A percentile compares a stretch with the other conserved stretches of the same genome.
Evolutionary conservation across 352 stramenopile species (phyloP).

Genomic region (Pythium angustatum): DNA sequence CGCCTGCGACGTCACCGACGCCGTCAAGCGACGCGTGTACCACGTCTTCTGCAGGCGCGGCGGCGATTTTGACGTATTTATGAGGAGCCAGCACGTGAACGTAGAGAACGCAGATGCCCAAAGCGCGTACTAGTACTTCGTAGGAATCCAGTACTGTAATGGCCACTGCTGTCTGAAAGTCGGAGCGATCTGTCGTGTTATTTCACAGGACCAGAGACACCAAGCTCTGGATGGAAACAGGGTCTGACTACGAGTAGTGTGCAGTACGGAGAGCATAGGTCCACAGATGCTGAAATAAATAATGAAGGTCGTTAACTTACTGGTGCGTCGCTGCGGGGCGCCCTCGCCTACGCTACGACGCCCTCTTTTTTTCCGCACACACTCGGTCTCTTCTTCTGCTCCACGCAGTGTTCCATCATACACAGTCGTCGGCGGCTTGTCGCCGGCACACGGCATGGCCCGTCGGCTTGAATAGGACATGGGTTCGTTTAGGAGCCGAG

Average conservation of each 20-base stretch:
- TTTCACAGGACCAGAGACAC: too few relatives aligned
- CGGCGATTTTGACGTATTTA: conserved; percentile 69
- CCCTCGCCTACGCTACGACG: background rate
- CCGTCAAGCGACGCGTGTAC: conserved; percentile 30
- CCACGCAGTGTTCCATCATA: background rate
- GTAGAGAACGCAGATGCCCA: too few relatives aligned
- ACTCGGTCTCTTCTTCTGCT: background rate
- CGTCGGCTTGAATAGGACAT: background rate
- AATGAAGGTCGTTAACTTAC: conserved; percentile 22
- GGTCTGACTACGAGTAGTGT: too few relatives aligned
- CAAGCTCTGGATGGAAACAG: too few relatives aligned
- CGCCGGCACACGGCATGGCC: background rate
- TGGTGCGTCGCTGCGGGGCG: background rate
- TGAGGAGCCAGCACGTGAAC: conserved; percentile 30
- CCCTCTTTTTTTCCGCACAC: too few relatives aligned
- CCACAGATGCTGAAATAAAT: conserved; percentile 14
- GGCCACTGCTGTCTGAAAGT: too few relatives aligned
- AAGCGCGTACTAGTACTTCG: too few relatives aligned
- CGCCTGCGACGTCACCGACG: conserved; percentile 32
- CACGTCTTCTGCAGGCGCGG: conserved; percentile 17
- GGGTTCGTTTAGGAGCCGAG: conserved; percentile 34
- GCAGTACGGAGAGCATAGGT: too few relatives aligned
- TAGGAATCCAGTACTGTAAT: too few relatives aligned
- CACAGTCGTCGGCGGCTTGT: background rate
- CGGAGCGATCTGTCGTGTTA: too few relatives aligned